Base-by-base conservation (phyloP, 2,329 filamentous ascomycete genomes). In the Fusarium torreyae region DNA sequence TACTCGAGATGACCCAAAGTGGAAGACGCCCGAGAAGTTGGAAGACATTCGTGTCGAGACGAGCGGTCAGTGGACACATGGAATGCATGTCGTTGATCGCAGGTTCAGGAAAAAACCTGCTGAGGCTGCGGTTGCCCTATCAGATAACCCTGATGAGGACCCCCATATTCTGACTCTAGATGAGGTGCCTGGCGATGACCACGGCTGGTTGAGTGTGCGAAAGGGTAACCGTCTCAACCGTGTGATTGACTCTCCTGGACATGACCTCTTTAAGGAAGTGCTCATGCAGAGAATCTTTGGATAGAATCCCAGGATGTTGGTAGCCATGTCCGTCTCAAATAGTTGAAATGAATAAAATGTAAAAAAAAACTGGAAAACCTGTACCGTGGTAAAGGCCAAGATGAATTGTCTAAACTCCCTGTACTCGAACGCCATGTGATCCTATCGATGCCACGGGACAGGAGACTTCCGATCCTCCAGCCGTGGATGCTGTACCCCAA, bases 1-100 rank as follows among this genome's bases (percentile, higher is more conserved):
- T 60, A 91, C 89, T 9, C 83, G 81, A 65, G 86, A 84, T 64
- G 82, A 89, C 59, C 83, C 87, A 18, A 80, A 78, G 31, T 92
- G 90, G 90, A 86, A 84, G 77, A 77, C 83, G 17, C 84, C 87
- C 2, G 78, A 82, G 15, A 83, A 86, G 59, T 88, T 84, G 0
- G 92, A 97, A 79, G 96, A 99, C 77, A 91, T 99, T 57, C 87
- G 96, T 20, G 85, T 99, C 40, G 96, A 99, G 81, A 97, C 94
- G 0, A 83, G 88, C 4, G 96, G 95, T 3, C 96, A 98, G 82
- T 99, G 96, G 96, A 97, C 94, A 45, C 86, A 93, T 58, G 95
- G 96, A 2, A 94, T 96, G 90, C 94, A 94, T 76, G 86, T 98
- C 33, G 84, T 94, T 40, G 96, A 99, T 83, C 86, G 89, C 36